Conservation (phyloP, 2,329 filamentous ascomycete species). For the Neobulgaria alba region DNA sequence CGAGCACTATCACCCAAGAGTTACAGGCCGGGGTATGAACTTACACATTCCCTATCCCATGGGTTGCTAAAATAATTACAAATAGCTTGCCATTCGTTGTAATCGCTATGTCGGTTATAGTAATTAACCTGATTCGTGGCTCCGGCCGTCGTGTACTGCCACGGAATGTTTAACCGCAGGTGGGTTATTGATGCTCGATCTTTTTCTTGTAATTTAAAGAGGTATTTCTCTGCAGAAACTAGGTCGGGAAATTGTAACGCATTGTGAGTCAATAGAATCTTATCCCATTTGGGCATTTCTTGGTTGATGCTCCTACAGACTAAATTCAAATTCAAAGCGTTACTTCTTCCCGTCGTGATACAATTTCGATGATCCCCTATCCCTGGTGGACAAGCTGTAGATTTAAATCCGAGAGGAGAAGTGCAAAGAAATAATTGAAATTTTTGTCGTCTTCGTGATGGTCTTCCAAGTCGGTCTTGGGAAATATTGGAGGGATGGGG, state of each 20-base stretch:
- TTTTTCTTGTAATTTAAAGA: conserved; percentile 14
- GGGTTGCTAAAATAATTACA: conserved; percentile 18
- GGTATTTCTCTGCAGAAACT: conserved; percentile 8
- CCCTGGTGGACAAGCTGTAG: conserved; percentile 8
- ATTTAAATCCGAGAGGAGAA: background rate
- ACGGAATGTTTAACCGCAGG: no score
- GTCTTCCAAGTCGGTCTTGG: background rate
- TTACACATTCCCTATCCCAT: conserved; percentile 15
- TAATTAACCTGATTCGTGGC: no score
- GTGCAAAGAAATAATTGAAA: background rate
- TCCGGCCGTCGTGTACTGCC: no score
- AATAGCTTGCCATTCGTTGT: conserved; percentile 8
- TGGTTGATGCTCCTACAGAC: conserved; percentile 16
- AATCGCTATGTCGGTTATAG: no score
- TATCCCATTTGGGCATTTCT: conserved; percentile 8
- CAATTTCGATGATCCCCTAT: conserved; percentile 14
- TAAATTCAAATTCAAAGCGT: conserved; percentile 4
- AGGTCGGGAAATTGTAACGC: conserved; percentile 18
- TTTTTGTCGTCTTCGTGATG: background rate
- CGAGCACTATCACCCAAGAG: no score
- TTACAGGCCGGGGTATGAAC: background rate
- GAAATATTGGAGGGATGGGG: no score
- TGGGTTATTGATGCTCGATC: conserved; percentile 14
- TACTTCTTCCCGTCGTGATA: background rate
- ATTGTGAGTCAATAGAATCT: conserved; percentile 10